Evolutionary conservation across 176 grass and related monocot genomes (phyloP).

Genomic region (Musa acuminata): DNA sequence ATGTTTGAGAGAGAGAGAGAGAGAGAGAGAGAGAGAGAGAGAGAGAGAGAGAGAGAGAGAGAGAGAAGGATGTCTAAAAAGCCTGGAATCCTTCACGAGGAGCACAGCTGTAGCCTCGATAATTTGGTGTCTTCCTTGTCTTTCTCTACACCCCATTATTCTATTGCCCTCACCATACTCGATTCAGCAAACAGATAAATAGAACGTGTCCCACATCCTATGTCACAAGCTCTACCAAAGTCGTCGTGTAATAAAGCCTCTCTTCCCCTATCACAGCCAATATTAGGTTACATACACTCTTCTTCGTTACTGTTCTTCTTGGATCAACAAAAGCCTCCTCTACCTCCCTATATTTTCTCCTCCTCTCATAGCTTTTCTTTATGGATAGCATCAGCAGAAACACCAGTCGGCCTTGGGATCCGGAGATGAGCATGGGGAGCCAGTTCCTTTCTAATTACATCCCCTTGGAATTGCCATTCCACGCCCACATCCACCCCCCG

Average conservation of each 20-base stretch:
- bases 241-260: neutral
- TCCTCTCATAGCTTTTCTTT: neutral
- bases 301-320: neutral
- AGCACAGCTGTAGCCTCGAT: constrained; percentile 1
- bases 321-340: neutral
- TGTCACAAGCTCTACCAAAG: neutral
- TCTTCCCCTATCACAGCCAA: neutral
- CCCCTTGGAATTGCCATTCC: neutral
- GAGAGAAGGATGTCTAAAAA: too few species aligned
- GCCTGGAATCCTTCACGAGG: too few species aligned
- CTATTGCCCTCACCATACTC: constrained; percentile 7
- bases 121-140: neutral
- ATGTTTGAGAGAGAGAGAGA: too few species aligned
- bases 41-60: too few species aligned
- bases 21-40: too few species aligned
- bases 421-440: neutral
- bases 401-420: neutral
- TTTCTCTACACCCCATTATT: neutral
- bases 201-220: neutral
- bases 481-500: neutral
- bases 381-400: neutral
- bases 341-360: too few species aligned
- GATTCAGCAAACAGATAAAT: neutral
- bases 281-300: neutral
- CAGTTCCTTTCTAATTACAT: neutral